Percentiles rank a stretch among this genome's conserved stretches.
Conservation (phyloP, 179 eudicot genomes). For the Carnegiea gigantea region DNA sequence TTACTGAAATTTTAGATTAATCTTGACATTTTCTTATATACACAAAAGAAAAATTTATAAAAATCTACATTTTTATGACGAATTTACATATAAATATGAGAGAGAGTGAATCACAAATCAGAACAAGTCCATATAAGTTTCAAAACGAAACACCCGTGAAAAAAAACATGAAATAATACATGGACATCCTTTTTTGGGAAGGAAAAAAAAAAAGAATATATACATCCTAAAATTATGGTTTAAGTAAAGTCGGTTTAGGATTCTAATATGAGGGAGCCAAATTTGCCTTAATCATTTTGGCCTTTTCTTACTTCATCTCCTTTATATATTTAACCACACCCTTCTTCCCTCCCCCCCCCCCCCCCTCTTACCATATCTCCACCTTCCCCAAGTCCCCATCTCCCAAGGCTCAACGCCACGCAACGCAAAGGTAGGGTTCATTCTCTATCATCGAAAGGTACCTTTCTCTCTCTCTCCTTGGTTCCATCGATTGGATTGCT, state of each 20-base stretch:
- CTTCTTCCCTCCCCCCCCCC: background rate
- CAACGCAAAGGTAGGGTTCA: background rate
- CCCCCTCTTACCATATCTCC: background rate
- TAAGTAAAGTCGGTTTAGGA: background rate
- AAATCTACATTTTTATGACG: too few species aligned
- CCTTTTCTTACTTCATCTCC: too few species aligned
- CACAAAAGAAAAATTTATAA: too few species aligned
- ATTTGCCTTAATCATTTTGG: background rate
- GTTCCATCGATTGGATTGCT: background rate
- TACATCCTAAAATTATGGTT: too few species aligned
- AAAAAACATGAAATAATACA: background rate
- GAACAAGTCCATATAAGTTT: too few species aligned
- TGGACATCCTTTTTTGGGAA: background rate
- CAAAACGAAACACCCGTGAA: background rate
- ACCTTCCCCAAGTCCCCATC: background rate
- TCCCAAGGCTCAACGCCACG: background rate
- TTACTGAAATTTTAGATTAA: too few species aligned
- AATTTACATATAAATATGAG: too few species aligned
- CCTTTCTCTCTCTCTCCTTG: background rate
- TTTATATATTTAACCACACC: background rate
- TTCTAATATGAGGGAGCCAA: background rate
- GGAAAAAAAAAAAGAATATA: too few species aligned
- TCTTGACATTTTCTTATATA: too few species aligned
- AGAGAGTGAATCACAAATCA: too few species aligned
- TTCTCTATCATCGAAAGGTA: constrained; percentile 1